Evolutionary conservation across 139 green algal genomes (phyloP).

Genomic region (Prasinococcaceae sp.): DNA sequence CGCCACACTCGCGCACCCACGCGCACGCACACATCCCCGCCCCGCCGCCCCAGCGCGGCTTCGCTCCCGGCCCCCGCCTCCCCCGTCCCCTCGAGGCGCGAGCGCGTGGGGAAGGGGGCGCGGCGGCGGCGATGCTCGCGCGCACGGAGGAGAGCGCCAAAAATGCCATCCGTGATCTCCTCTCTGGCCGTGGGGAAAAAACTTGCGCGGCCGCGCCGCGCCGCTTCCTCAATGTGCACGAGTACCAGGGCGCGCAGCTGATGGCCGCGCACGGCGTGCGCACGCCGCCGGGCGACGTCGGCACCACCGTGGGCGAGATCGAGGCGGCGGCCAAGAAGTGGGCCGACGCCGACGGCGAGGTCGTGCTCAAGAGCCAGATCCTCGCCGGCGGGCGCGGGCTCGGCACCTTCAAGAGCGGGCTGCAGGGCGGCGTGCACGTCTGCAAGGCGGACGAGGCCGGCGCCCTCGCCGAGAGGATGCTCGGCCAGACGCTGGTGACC

Average conservation of each 20-base stretch:
- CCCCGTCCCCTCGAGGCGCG: no score
- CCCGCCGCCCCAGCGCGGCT: no score
- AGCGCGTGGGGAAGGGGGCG: no score
- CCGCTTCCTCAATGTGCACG: slow-evolving; percentile 82
- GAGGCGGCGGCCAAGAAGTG: slow-evolving; percentile 49
- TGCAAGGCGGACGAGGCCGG: slow-evolving; percentile 39
- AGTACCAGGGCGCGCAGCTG: slow-evolving; percentile 90
- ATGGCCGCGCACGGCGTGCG: slow-evolving; percentile 87
- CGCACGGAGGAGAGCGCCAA: no score
- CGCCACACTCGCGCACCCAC: no score
- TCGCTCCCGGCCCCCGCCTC: no score
- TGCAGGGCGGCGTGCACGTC: slow-evolving; percentile 96
- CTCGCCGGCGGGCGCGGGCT: slow-evolving; percentile 85
- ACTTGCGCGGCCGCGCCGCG: no score
- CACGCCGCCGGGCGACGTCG: slow-evolving; percentile 70
- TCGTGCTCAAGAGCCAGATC: slow-evolving; percentile 93
- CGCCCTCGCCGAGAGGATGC: slow-evolving; percentile 27
- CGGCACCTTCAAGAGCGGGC: slow-evolving; percentile 84
- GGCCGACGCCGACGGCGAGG: slow-evolving; percentile 51
- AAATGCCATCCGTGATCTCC: no score
- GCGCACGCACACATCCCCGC: no score
- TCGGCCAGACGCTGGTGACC: slow-evolving; percentile 72
- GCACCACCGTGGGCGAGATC: slow-evolving; percentile 58
- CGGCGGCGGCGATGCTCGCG: no score
- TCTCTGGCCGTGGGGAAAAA: no score